Base-by-base conservation (phyloP, 1,284 basidiomycete species). In the Coriolopsis trogii region DNA sequence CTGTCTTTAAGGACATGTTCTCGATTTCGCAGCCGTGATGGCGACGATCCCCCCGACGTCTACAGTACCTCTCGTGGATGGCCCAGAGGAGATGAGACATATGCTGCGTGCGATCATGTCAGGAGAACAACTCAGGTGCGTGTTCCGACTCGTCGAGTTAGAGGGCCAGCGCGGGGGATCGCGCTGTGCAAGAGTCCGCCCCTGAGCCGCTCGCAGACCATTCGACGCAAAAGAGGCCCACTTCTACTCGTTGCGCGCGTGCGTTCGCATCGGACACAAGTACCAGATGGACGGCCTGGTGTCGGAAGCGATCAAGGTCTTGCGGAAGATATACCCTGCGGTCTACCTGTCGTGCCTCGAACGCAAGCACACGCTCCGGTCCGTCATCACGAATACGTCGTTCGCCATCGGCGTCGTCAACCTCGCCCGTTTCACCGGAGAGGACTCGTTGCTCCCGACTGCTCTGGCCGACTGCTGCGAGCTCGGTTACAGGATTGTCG, bases 1-100 rank as follows among this genome's bases (percentile, higher is more conserved):
- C 87, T 31, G 74, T 89, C 15, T 88, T 89, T 64, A 72, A 73
- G 42, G 60, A 56, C 18, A 56, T 64, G 50, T 56, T 41, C 15
- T 41, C 39, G 6, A 26, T 41, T 26, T 26, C 39, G 15, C 39
- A 41, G 29, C 39, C 39, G 16, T 4, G 15, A 12, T 16, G 15
- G 25, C 4, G 39, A 24, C 23, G 10, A 24, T 24, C 37, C 4
- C 23, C n/a, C n/a, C 21, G 1, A n/a, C 21, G 9, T 26, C 39
- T 12, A 5, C 18, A 3, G 39, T 41, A 3, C 13, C 39, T 12
- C 25, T 41, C 15, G 7, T n/a, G 13, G 39, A 41, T 26, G n/a
- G 25, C 18, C 13, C 39, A 4, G 10, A 28, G 8, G 39, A 41
- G 9, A 1, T 41, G 25, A 41, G 39, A 16, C 39, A 41, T 16